Percentiles rank a stretch among this genome's conserved stretches.
Conservation (phyloP, 164 flowering plant species). For the Pachysandra terminalis region DNA sequence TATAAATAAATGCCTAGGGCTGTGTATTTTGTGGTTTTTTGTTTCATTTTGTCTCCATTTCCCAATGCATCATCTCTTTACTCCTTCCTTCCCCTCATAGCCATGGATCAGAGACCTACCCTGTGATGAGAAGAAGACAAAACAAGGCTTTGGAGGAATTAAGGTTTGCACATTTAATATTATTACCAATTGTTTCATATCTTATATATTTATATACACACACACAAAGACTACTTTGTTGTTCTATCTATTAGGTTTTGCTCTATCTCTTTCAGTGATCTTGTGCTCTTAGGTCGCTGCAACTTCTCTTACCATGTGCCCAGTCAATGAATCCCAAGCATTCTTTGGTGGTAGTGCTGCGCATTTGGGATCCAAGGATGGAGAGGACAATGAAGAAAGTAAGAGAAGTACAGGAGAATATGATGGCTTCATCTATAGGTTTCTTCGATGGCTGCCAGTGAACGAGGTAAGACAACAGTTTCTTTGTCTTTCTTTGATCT, state of each 20-base stretch:
- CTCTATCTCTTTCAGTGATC: not conserved
- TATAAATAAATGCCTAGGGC: not conserved
- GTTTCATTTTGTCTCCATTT: not conserved
- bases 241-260: not conserved
- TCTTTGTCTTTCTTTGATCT: not conserved
- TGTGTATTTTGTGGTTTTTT: not conserved
- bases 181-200: no score
- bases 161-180: slow-evolving; percentile 6
- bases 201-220: not conserved
- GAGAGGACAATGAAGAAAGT: slow-evolving; percentile 6
- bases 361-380: slow-evolving; percentile 13
- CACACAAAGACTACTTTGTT: not conserved
- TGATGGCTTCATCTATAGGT: slow-evolving; percentile 1
- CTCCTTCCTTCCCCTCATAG: not conserved
- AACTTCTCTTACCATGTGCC: slow-evolving; percentile 21
- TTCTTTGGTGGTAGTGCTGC: slow-evolving; percentile 14
- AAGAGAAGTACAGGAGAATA: slow-evolving; percentile 6
- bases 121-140: not conserved
- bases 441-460: slow-evolving; percentile 17
- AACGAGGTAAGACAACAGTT: slow-evolving; percentile 18
- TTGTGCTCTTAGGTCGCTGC: no score
- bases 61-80: not conserved
- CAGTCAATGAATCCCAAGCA: slow-evolving; percentile 24
- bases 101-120: not conserved
- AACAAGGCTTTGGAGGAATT: not conserved